A percentile compares a stretch with the other conserved stretches of the same genome.
Evolutionary conservation across 805 yeast species (phyloP).

Genomic region (Candida methanosorbosa): DNA sequence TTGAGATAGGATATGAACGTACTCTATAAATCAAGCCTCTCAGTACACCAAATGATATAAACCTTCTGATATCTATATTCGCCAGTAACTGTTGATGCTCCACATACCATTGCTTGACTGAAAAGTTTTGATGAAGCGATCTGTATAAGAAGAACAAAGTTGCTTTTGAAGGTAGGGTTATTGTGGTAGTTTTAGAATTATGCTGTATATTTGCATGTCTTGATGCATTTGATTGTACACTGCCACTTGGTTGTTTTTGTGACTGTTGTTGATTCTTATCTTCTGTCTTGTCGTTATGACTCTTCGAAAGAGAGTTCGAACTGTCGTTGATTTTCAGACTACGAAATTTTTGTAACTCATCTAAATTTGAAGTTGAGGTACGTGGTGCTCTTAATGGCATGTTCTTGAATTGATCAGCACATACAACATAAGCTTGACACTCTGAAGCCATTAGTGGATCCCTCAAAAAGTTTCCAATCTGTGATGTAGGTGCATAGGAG

Average conservation of each 20-base stretch:
- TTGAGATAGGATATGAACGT: conserved; percentile 61
- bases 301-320: too few species aligned
- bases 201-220: too few species aligned
- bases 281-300: too few species aligned
- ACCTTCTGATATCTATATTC: conserved; percentile 74
- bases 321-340: too few species aligned
- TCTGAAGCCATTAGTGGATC: conserved; percentile 64
- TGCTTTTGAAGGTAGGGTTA: conserved; percentile 50
- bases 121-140: conserved; percentile 68
- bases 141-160: conserved; percentile 66
- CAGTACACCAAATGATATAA: conserved; percentile 78
- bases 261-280: neutral
- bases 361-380: conserved; percentile 12
- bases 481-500: conserved; percentile 82
- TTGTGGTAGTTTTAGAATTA: too few species aligned
- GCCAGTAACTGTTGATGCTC: conserved; percentile 50
- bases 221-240: neutral
- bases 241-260: neutral
- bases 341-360: too few species aligned
- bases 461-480: conserved; percentile 57
- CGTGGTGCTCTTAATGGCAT: conserved; percentile 25
- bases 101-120: conserved; percentile 74
- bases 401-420: conserved; percentile 26
- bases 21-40: conserved; percentile 79
- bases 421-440: conserved; percentile 74